Base-by-base conservation (phyloP, 2,329 filamentous ascomycete genomes). In the Curvularia verruculosa region DNA sequence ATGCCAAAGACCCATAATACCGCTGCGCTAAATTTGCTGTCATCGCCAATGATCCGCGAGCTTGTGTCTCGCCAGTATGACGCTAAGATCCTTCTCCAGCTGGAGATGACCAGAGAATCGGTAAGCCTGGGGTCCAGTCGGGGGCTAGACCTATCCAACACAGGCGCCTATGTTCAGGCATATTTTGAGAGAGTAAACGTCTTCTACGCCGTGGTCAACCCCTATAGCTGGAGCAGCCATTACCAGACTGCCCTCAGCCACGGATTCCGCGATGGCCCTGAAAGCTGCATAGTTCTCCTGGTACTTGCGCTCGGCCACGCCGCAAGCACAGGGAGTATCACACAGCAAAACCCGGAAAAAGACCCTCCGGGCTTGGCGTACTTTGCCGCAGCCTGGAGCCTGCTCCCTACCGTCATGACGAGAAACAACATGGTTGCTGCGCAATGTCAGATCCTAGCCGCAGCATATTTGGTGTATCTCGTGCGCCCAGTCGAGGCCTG, bases 1-100 rank as follows among this genome's bases (percentile, higher is more conserved):
- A 94, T 94, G 90, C 91, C 91, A 21, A 93, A 92, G 75, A 83
- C 89, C 15, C 91, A 94, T 75, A 93, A 90, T 0, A 94, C 91
- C 57, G 90, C 90, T 5, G 89, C 90, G 1, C 79, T 92, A 65
- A 88, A 94, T 73, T 79, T 94, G 19, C 80, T 94, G 5, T 89
- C 92, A 68, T 93, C 90, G 86, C 91, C 90, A 12, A 81, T 92
- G 63, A 93, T 94, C 64, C 84, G 89, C 24, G 88, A 92, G 69
- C 80, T 95, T 21, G 89, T 94, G 8, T 89, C 89, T 26, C 83
- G 87, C 31, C 89, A 88, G 3, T 92, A 92, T 73, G 89, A 93
- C 68, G 89, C 90, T 2, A 89, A 92, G 70, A 89, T 91, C n/a
- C 79, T 94, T 13, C 82, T 94, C 21, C 90, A 93, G 71, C 82